Conservation (phyloP, 345 rosid species). For the Ailanthus altissimus region DNA sequence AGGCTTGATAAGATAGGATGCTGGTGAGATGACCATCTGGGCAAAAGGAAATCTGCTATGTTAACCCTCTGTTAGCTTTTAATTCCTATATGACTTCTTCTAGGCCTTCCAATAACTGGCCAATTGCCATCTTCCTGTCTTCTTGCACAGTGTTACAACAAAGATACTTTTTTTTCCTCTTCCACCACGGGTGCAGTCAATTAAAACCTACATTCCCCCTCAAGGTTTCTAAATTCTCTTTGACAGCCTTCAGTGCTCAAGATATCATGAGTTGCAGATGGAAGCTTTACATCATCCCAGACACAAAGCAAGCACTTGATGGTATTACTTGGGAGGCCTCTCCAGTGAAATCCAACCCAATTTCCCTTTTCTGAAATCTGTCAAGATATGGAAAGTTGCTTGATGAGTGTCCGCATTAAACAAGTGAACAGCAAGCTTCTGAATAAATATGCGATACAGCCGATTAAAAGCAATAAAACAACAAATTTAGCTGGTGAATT, state of each 20-base stretch:
- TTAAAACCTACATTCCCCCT: not conserved
- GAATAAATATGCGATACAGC: constrained; percentile 60
- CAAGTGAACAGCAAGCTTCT: constrained; percentile 68
- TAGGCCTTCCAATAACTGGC: not conserved
- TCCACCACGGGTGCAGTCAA: not conserved
- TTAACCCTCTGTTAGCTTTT: not conserved
- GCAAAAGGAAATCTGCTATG: not conserved
- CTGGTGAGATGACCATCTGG: not conserved
- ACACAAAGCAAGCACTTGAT: not conserved
- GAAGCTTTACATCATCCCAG: not conserved
- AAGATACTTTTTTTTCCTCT: not conserved
- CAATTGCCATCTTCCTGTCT: not conserved
- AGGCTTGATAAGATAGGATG: not conserved
- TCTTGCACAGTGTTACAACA: not conserved
- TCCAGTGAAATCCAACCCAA: constrained; percentile 78
- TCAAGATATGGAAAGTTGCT: constrained; percentile 77
- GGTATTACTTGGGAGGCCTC: constrained; percentile 63
- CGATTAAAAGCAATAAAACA: constrained; percentile 22
- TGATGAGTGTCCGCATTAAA: constrained; percentile 84
- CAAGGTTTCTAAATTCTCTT: constrained; percentile 9
- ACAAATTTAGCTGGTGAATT: not conserved
- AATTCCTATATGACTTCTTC: not conserved
- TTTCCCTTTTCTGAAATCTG: constrained; percentile 89
- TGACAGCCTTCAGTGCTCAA: not conserved
- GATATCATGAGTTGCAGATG: not conserved